Evolutionary conservation across 805 yeast genomes (phyloP), one percentile per base, ranked within the genome.

Genomic region (Grigorovia humatica): DNA sequence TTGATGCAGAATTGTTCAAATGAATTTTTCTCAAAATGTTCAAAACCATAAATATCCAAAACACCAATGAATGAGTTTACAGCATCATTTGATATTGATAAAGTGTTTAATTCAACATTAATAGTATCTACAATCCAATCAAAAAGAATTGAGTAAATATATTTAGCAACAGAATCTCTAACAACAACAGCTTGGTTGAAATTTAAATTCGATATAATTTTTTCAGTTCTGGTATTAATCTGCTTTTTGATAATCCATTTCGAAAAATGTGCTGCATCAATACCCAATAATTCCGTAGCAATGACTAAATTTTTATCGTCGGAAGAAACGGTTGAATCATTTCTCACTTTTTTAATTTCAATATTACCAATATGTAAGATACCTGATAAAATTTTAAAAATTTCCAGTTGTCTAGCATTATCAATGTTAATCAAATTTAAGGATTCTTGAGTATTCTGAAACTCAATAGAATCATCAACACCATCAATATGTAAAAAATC

Each of bases 1-100:
- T 91, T 91, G 71, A 91, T 91, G 72, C 99, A 91, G 70, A 91
- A 91, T 70, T 91, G 99, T 70, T 91, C 99, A 62, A 91, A 91
- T 9, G 97, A 89, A 70, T 91, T 91, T 63, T 80, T 83, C 59
- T 88, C 90, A 68, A 91, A 91, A 70, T 91, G 97, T 70, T 91
- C 99, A 68, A 91, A 91, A 19, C 99, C 99, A 66, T 91, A 93
- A 60, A 91, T 91, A 82, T 91, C 99, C 61, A 91, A 77, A 35
- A 91, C 98, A 67, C 99, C 99, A 62, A 91, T 91, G 61, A 91
- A 93, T 1, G 88, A 79, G 46, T 76, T 71, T 9, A 46, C 41
- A 49, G 83, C 77, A 23, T 81, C 70, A 17, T 73, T 45, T 45
- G 74, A 78, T 30, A 86, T 77, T 47, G 81, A 83, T 19, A 82